Evolutionary conservation across 108 stramenopile genomes (phyloP), one percentile per base, ranked within the genome.

Genomic region (Nitzschia sp.): DNA sequence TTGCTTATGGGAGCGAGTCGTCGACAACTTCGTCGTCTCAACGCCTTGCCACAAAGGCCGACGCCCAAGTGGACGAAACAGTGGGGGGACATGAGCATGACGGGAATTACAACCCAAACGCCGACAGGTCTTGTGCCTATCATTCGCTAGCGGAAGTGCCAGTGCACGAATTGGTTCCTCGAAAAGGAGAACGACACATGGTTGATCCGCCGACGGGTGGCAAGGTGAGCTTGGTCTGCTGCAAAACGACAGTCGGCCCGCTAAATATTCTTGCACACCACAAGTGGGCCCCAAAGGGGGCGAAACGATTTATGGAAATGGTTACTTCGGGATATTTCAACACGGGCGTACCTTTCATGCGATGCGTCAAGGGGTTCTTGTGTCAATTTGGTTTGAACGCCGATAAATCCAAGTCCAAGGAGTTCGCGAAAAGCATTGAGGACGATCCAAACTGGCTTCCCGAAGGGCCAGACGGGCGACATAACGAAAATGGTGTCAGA

Each of bases 331-430:
- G 84, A 9, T 94, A 94, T 74, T 95, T 94, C 70, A 54, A 68
- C n/a, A 32, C 54, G 13, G 27, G 27, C 19, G 89, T 94, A 21
- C 87, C 93, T 1, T 35, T 96, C 26, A 93, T 95, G 85, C 83
- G 96, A 53, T 91, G 91, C 65, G 65, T 94, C 25, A 54, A 80
- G 5, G 72, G 77, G 26, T 95, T 95, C 54, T 45, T 95, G 3
- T 92, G 91, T 64, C 96, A 96, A 59, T 95, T 95, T 74, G 96
- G 96, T 24, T 72, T 96, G 21, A 70, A 85, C 42, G 81, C 85
- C 0, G 75, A 85, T 75, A 49, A 68, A 32, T 74, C 47, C 2
- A 63, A 68, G 29, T 69, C 68, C 26, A 78, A 78, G 59, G 30
- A 62, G 3, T 91, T 79, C 26, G 38, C 62, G 23, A 49, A 72